Base-by-base conservation (phyloP, 202 grass and related monocot species). In the Carex arenaria region DNA sequence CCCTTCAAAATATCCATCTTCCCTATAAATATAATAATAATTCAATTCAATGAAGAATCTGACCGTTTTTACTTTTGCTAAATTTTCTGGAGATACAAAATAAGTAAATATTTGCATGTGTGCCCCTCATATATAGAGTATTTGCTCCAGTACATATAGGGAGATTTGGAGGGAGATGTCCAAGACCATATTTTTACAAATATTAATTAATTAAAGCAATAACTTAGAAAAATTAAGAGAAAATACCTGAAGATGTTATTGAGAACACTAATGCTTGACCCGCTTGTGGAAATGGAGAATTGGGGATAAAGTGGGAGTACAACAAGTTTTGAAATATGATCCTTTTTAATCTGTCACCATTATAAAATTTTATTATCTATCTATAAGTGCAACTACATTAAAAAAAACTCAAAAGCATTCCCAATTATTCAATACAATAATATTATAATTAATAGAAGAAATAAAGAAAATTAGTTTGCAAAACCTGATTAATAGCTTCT, bases 211-310 rank as follows among this genome's bases (percentile, higher is more conserved):
- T 26, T 14, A 52, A 52, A 52, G 42, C 26, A 59, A 59, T 23
- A 26, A 63, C 8, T 63, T 63, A 10, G 10, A 72, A 72, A 59
- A 45, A 67, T 79, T 15, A 51, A 53, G 51, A 34, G 51, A 53
- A 42, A 59, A 59, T 52, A 98, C 95, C 63, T 90, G 73, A 92
- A 90, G 83, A 95, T 87, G 26, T 91, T 85, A 80, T 93, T 89
- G 38, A 98, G 91, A 51, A 95, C 89, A 69, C 95, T 88, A 62
- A 95, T 95, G 80, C 95, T 98, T 85, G 95, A 98, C 2, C 95
- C 92, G 60, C 88, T 98, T 59, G 95, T 98, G 42, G 95, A 98
- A 90, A 95, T 98, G 78, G 95, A 98, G 87, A 90, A 98, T 62
- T 98, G 92, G 32, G 92, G 95, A 85, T 98, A 98, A 54, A 98